These are phyloP conservation scores for Candida labiduridarum DNA, from an alignment of 1,139 yeast genomes.

Conservation along the genomic window DNA sequence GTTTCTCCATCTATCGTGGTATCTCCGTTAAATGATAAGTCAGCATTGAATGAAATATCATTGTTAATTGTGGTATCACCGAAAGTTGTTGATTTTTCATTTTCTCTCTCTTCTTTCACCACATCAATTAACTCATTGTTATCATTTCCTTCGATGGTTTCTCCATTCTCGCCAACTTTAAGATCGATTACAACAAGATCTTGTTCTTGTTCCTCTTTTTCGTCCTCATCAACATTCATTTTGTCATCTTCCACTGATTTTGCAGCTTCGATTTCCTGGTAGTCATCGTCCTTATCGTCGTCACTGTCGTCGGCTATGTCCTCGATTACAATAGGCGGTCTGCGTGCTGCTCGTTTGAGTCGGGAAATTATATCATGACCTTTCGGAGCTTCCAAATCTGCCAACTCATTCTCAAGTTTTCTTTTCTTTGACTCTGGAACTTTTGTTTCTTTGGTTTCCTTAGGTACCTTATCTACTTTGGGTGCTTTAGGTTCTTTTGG, in stretches of 20 bases:
- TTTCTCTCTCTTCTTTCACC: neutral
- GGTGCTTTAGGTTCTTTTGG: conserved; percentile 7
- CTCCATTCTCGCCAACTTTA: too few species aligned
- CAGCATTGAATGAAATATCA: neutral
- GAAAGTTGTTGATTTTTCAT: neutral
- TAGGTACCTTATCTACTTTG: neutral
- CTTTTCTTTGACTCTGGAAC: neutral
- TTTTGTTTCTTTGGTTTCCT: conserved; percentile 5
- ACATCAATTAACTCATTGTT: conserved; percentile 4
- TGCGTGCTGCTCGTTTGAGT: conserved; percentile 3
- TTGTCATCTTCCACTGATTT: conserved; percentile 4
- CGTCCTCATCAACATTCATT: conserved; percentile 1
- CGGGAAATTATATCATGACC: neutral
- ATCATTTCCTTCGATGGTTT: neutral
- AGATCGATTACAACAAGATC: neutral
- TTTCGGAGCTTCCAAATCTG: conserved; percentile 2
- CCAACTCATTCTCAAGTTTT: neutral
- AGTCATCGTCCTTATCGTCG: neutral
- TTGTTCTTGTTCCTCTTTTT: conserved; percentile 3
- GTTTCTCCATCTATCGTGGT: neutral
- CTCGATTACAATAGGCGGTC: neutral
- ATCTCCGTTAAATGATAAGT: neutral
- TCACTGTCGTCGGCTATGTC: neutral
- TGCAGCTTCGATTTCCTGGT: neutral
- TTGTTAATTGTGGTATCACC: neutral